Conservation (phyloP, 2,329 filamentous ascomycete genomes). For the Sclerotinia glacialis region DNA sequence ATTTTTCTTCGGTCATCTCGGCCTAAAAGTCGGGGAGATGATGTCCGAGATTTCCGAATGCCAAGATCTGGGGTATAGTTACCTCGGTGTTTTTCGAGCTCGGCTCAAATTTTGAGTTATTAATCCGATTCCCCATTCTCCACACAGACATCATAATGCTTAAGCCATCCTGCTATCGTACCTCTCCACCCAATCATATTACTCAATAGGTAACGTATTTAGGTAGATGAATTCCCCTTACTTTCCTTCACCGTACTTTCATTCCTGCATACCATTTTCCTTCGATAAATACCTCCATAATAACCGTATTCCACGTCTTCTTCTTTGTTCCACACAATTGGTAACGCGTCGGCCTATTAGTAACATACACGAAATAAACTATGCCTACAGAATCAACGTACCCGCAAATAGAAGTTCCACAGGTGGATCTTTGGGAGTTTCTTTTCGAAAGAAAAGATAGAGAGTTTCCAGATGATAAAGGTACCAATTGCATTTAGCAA, state of each 20-base stretch:
- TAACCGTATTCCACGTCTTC: neutral
- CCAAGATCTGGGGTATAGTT: constrained; percentile 8
- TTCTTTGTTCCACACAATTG: neutral
- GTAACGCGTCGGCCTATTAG: neutral
- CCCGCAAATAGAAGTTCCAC: constrained; percentile 60
- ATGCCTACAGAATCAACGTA: constrained; percentile 37
- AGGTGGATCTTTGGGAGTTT: constrained; percentile 74
- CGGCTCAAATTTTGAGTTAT: neutral
- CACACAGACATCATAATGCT: neutral
- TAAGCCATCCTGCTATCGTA: neutral
- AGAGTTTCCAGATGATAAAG: constrained; percentile 68
- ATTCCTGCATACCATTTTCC: neutral
- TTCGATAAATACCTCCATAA: neutral
- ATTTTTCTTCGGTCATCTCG: no score
- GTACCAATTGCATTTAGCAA: constrained; percentile 44
- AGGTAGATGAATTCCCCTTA: neutral
- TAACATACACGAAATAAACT: neutral
- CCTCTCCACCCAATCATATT: constrained; percentile 4
- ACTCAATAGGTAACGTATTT: neutral
- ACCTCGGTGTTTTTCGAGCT: constrained; percentile 14
- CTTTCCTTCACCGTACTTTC: neutral
- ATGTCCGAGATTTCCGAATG: neutral
- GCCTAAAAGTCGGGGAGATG: no score
- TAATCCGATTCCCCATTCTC: neutral
- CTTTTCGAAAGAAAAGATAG: constrained; percentile 69